Evolutionary conservation across 2,329 filamentous ascomycete genomes (phyloP).

Genomic region (Volutella citrinella): DNA sequence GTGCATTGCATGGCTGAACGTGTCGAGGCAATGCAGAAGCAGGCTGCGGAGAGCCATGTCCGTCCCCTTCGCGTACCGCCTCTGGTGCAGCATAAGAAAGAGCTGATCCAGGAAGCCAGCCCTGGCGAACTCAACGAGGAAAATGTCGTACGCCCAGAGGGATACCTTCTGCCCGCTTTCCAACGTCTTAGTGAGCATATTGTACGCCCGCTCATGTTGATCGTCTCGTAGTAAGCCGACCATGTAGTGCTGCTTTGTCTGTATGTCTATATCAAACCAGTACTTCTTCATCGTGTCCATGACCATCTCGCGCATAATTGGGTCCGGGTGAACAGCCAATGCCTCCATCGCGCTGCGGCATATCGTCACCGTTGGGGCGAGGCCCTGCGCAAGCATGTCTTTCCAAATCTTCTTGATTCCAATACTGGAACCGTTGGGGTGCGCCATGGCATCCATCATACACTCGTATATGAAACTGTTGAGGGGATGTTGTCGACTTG

Average conservation of each 20-base stretch:
- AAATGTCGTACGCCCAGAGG: conserved; percentile 75
- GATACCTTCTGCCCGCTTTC: conserved; percentile 53
- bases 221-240: conserved; percentile 76
- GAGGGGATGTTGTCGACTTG: conserved; percentile 52
- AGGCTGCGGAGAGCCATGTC: conserved; percentile 46
- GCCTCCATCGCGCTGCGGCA: conserved; percentile 72
- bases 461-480: conserved; percentile 67
- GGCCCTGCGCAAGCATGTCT: conserved; percentile 63
- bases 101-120: conserved; percentile 75
- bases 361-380: conserved; percentile 62
- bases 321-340: conserved; percentile 82
- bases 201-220: conserved; percentile 77
- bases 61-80: conserved; percentile 36
- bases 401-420: conserved; percentile 62
- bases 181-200: conserved; percentile 65
- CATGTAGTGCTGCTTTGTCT: conserved; percentile 65
- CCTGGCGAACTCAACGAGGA: conserved; percentile 70
- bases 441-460: conserved; percentile 69
- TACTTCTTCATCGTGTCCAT: conserved; percentile 70
- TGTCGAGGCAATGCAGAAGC: conserved; percentile 72
- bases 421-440: conserved; percentile 63
- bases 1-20: conserved; percentile 63
- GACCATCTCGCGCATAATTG: conserved; percentile 68
- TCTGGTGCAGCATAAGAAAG: conserved; percentile 61
- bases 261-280: conserved; percentile 55